Conservation (phyloP, 2,329 filamentous ascomycete species). For the Alternaria gaisen region DNA sequence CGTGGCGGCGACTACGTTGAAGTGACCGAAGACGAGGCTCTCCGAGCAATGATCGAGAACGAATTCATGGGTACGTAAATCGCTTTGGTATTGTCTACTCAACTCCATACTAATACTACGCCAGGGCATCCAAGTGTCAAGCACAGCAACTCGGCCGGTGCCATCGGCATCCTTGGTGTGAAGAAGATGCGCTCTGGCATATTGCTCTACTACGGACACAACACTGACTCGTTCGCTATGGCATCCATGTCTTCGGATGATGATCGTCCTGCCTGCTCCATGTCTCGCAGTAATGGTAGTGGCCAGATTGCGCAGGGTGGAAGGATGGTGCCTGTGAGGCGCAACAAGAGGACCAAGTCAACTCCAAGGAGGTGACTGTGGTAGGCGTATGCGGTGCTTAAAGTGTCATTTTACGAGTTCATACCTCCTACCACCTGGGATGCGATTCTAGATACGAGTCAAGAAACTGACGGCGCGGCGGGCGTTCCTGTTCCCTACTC, state of each 20-base stretch:
- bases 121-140: constrained; percentile 79
- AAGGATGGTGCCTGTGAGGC: constrained; percentile 56
- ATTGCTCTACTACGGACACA: constrained; percentile 93
- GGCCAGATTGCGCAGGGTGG: constrained; percentile 64
- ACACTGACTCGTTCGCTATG: constrained; percentile 87
- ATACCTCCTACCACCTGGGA: too few relatives aligned
- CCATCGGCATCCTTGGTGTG: constrained; percentile 89
- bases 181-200: constrained; percentile 82
- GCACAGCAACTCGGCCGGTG: constrained; percentile 80
- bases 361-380: constrained; percentile 14
- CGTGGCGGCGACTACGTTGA: constrained; percentile 68
- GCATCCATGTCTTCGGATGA: constrained; percentile 89
- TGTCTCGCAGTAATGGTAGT: constrained; percentile 76
- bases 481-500: not conserved
- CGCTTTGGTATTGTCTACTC: not conserved
- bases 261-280: constrained; percentile 77
- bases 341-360: constrained; percentile 42
- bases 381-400: not conserved
- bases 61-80: constrained; percentile 79
- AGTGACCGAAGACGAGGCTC: constrained; percentile 78
- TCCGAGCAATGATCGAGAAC: constrained; percentile 79
- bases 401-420: not conserved
- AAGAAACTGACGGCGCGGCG: not conserved
- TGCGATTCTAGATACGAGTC: not conserved
- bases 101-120: constrained; percentile 15